Evolutionary conservation across 768 basidiomycete species (phyloP).

Genomic region (Boletus barrowsii): DNA sequence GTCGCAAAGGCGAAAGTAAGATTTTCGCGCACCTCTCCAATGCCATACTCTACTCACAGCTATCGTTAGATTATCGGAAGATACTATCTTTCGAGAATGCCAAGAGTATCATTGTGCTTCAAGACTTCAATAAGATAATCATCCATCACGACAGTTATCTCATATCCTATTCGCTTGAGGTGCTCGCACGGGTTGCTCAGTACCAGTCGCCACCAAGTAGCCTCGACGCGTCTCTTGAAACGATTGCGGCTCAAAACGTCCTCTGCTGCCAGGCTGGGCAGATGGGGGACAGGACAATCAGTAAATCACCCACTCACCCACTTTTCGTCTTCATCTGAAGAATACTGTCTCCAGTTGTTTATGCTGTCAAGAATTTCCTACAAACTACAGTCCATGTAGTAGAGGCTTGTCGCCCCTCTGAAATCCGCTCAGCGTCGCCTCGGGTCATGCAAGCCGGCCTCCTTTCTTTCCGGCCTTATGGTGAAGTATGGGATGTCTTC

Average conservation of each 20-base stretch:
- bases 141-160: constrained; percentile 59
- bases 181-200: constrained; percentile 58
- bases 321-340: constrained; percentile 3
- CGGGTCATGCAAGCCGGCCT: constrained; percentile 27
- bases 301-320: constrained; percentile 37
- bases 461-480: constrained; percentile 57
- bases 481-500: constrained; percentile 49
- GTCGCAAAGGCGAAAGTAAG: constrained; percentile 54
- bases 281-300: constrained; percentile 50
- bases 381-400: constrained; percentile 59
- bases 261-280: constrained; percentile 59
- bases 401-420: constrained; percentile 48
- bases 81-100: constrained; percentile 52
- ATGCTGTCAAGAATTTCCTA: constrained; percentile 58
- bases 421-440: constrained; percentile 35
- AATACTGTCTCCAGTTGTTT: constrained; percentile 51
- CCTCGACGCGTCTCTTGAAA: constrained; percentile 59
- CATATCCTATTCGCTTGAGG: constrained; percentile 66
- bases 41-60: not conserved
- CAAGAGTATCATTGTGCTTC: constrained; percentile 55
- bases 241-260: constrained; percentile 54
- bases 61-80: constrained; percentile 50
- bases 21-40: not conserved
- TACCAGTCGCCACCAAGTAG: constrained; percentile 44
- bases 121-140: constrained; percentile 63